Percentiles rank a stretch among this genome's conserved stretches.
phyloP scores from a whole-genome alignment of 306 rosid species.

The Quercus ilex region DNA sequence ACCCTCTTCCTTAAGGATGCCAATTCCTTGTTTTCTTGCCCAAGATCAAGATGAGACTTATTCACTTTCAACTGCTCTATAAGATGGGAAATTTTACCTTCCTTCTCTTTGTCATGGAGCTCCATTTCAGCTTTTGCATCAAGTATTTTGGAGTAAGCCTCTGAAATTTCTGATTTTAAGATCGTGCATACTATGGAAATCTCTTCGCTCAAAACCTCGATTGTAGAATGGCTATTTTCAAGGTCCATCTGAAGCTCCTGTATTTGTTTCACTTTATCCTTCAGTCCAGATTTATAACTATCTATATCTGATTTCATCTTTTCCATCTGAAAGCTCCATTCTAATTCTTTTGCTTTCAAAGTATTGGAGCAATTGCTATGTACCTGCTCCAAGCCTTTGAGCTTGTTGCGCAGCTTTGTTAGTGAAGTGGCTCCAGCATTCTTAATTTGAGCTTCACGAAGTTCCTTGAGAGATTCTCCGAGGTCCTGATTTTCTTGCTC shows the following conservation, averaged over 20 bases:
- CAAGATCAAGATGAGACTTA: slow-evolving; percentile 16
- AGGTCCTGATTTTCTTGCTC: slow-evolving; percentile 62
- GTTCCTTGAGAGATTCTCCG: slow-evolving; percentile 44
- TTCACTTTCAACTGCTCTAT: slow-evolving; percentile 30
- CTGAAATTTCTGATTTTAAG: slow-evolving; percentile 50
- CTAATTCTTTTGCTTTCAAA: slow-evolving; percentile 53
- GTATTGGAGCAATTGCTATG: slow-evolving; percentile 37
- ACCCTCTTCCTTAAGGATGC: slow-evolving; percentile 15
- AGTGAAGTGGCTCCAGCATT: slow-evolving; percentile 32
- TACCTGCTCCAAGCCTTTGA: slow-evolving; percentile 51
- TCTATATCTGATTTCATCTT: slow-evolving; percentile 38
- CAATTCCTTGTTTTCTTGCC: slow-evolving; percentile 10
- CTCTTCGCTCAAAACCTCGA: slow-evolving; percentile 39
- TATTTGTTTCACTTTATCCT: slow-evolving; percentile 40
- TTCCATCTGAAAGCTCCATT: slow-evolving; percentile 38
- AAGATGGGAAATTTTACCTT: slow-evolving; percentile 18
- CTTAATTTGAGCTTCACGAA: slow-evolving; percentile 58
- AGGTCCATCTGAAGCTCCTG: slow-evolving; percentile 50
- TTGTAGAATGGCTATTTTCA: slow-evolving; percentile 30
- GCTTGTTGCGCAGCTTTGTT: slow-evolving; percentile 54
- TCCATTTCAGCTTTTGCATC: slow-evolving; percentile 27
- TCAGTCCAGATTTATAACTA: slow-evolving; percentile 27
- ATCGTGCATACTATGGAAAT: slow-evolving; percentile 31
- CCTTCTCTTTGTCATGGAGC: slow-evolving; percentile 24
- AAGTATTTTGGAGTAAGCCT: slow-evolving; percentile 35